phyloP scores from a whole-genome alignment of 106 monocot genomes.

The Allium cepa region DNA sequence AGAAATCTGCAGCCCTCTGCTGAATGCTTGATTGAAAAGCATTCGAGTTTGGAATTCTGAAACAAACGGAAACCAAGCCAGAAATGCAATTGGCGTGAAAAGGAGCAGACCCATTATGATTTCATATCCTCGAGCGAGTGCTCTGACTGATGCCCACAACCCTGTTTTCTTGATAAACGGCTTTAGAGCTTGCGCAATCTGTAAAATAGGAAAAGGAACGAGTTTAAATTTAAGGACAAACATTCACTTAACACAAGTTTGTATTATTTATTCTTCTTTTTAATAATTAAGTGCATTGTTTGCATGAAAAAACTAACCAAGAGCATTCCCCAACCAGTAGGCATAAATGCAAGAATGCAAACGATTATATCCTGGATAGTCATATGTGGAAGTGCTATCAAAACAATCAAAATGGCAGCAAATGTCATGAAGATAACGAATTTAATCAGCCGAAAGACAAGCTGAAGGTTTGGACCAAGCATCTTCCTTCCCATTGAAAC shows the following conservation, averaged over 20 bases:
- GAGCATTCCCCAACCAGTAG: slow-evolving; percentile 91
- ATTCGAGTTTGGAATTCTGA: slow-evolving; percentile 94
- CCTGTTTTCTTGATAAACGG: slow-evolving; percentile 26
- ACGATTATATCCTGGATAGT: slow-evolving; percentile 69
- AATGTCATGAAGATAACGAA: slow-evolving; percentile 71
- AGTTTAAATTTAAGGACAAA: not conserved
- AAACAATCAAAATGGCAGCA: slow-evolving; percentile 56
- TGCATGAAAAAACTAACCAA: slow-evolving; percentile 30
- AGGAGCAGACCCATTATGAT: slow-evolving; percentile 82
- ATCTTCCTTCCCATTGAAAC: slow-evolving; percentile 74
- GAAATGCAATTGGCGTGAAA: slow-evolving; percentile 75
- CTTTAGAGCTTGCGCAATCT: slow-evolving; percentile 89
- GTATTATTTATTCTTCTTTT: too few relatives aligned
- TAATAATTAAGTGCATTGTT: too few relatives aligned
- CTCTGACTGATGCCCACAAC: slow-evolving; percentile 63
- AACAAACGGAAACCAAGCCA: slow-evolving; percentile 96
- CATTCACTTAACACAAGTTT: too few relatives aligned
- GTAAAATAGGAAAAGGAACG: not conserved
- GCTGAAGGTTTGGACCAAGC: slow-evolving; percentile 82
- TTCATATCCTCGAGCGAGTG: slow-evolving; percentile 85
- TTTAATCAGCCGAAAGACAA: slow-evolving; percentile 87
- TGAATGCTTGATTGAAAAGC: slow-evolving; percentile 96
- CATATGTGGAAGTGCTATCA: slow-evolving; percentile 70
- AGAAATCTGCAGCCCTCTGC: slow-evolving; percentile 91
- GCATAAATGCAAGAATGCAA: slow-evolving; percentile 78